phyloP scores from a whole-genome alignment of 78 protist genomes.

The Emiliania huxleyi region DNA sequence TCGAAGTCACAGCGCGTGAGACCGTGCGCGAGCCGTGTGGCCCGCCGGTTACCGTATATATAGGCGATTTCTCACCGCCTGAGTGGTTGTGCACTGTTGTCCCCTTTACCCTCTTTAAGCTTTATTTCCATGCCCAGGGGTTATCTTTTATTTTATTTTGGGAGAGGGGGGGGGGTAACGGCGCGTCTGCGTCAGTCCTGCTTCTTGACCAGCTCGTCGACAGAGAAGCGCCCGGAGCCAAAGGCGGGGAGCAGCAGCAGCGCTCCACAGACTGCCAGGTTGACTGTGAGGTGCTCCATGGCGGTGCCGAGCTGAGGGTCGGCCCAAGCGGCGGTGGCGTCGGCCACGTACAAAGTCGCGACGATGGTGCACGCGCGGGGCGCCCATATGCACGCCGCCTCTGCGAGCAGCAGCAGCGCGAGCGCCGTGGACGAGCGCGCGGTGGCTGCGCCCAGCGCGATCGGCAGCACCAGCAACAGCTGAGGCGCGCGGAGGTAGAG shows the following conservation, averaged over 20 bases:
- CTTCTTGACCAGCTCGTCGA: background rate
- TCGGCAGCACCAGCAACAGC: background rate
- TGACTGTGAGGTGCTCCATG: background rate
- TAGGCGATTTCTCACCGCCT: too few species aligned
- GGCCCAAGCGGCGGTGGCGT: too few species aligned
- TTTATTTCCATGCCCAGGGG: too few species aligned
- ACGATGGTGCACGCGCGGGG: background rate
- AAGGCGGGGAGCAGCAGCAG: background rate
- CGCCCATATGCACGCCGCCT: background rate
- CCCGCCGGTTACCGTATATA: too few species aligned
- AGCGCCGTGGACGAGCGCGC: background rate
- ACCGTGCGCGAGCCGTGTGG: too few species aligned
- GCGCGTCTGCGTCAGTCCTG: too few species aligned
- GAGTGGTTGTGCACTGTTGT: too few species aligned
- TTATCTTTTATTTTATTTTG: too few species aligned
- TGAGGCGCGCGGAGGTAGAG: background rate
- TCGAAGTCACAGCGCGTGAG: too few species aligned
- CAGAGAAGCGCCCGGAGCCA: background rate
- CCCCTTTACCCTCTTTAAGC: too few species aligned
- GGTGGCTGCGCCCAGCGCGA: background rate
- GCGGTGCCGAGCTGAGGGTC: background rate
- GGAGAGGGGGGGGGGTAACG: too few species aligned
- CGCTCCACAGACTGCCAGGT: background rate
- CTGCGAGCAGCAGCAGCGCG: background rate
- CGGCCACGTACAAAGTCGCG: background rate